Base-by-base conservation (phyloP, 2,329 filamentous ascomycete genomes). In the Ophiostoma australiae region DNA sequence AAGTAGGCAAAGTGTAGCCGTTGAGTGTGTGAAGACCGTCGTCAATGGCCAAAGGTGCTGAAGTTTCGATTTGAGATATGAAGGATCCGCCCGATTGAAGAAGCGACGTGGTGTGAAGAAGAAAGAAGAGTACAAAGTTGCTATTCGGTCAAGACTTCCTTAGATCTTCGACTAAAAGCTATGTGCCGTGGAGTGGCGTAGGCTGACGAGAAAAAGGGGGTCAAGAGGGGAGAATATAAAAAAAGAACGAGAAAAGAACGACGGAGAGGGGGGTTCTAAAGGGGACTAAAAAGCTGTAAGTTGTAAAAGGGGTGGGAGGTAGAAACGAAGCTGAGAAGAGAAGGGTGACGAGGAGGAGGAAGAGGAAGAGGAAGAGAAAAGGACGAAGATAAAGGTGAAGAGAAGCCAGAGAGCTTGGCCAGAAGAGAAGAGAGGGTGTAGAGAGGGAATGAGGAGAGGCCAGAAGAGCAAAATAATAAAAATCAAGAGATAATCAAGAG, bases 251-350 rank as follows among this genome's bases (percentile, higher is more conserved):
- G 33, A 65, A 55, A 61, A 52, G 23, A 61, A 48, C 63, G 63
- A n/a, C n/a, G 35, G 63, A 27, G 35, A 39, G 35, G 63, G 33
- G 33, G 63, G n/a, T 17, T 31, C 31, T 17, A 70, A 63, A 69
- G 33, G 55, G 58, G 52, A 66, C 68, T 63, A 70, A 70, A 70
- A 72, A 44, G 66, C n/a, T 71, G 48, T 69, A 71, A 37, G 61
- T 58, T 67, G 27, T 67, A 70, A 65, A 37, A 27, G 33, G 71
- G 48, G 27, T 5, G 52, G 20, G 69, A 35, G 7, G 44, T 23
- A 69, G 48, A 72, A 71, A 52, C 61, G 48, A 68, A 70, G 48
- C 27, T 63, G 41, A 41, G 55, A 68, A 52, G 20, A 65, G 63
- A 39, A 65, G 31, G n/a, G 20, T 67, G 44, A 72, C 23, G 67